phyloP scores from a whole-genome alignment of 345 rosid species.

The Eucalyptus fibrosa region DNA sequence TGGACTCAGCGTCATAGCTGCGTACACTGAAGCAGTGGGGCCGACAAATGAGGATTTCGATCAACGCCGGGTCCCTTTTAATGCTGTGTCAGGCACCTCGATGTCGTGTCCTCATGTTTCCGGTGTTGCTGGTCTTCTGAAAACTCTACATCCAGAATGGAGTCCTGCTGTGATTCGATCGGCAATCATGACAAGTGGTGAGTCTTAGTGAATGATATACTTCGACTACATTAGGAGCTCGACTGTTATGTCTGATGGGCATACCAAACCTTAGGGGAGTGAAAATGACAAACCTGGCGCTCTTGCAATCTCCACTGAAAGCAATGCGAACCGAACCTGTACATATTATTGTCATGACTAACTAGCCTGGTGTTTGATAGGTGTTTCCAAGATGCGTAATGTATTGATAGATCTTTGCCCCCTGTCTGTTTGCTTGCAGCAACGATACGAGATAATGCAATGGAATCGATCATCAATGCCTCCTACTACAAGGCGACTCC shows the following conservation, averaged over 20 bases:
- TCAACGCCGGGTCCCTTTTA: constrained; percentile 41
- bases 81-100: constrained; percentile 66
- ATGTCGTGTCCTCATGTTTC: constrained; percentile 92
- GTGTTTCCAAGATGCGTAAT: not conserved
- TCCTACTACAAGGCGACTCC: constrained; percentile 42
- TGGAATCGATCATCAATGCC: constrained; percentile 32
- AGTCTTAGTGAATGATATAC: not conserved
- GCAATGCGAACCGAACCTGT: not conserved
- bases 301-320: not conserved
- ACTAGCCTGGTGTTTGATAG: not conserved
- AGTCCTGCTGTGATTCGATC: constrained; percentile 79
- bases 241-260: not conserved
- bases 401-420: not conserved
- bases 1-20: constrained; percentile 77
- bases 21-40: constrained; percentile 43
- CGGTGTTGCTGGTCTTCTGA: constrained; percentile 68
- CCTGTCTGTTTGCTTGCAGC: constrained; percentile 14
- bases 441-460: constrained; percentile 33
- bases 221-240: not conserved
- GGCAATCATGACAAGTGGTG: constrained; percentile 75
- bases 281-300: not conserved
- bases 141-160: constrained; percentile 65
- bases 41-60: constrained; percentile 46
- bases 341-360: not conserved
- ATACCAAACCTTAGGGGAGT: not conserved